A percentile compares a stretch with the other conserved stretches of the same genome.
These are phyloP conservation scores for Apiotrichum akiyoshidainum DNA, from an alignment of 1,284 basidiomycete species.

Conservation along the genomic window DNA sequence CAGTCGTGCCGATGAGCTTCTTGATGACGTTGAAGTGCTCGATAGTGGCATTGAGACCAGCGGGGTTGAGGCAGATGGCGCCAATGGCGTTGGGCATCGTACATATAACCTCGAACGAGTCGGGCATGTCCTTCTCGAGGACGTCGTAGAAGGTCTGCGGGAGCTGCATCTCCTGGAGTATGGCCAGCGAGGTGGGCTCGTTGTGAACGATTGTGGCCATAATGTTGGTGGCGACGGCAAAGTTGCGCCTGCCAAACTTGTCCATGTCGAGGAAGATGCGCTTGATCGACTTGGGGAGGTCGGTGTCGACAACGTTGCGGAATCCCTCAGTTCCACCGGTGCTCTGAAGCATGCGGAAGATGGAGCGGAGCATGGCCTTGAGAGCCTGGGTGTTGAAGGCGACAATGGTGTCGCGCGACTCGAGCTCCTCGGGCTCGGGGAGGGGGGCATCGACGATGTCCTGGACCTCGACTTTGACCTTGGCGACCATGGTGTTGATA, in stretches of 20 bases:
- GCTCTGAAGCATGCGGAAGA: conserved; percentile 94
- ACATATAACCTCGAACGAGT: conserved; percentile 85
- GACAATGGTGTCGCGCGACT: conserved; percentile 19
- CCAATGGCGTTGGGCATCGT: conserved; percentile 94
- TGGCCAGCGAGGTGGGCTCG: conserved; percentile 88
- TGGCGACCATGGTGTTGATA: conserved; percentile 75
- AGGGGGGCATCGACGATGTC: conserved; percentile 4
- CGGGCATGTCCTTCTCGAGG: conserved; percentile 79
- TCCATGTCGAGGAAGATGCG: conserved; percentile 77
- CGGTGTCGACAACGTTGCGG: conserved; percentile 88
- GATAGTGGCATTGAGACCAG: conserved; percentile 77
- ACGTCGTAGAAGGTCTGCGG: conserved; percentile 86
- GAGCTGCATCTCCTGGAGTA: conserved; percentile 87
- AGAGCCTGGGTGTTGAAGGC: conserved; percentile 53
- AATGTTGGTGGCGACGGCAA: conserved; percentile 73
- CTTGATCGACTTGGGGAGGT: conserved; percentile 80
- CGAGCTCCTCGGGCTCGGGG: conserved; percentile 12
- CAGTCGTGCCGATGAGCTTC: conserved; percentile 83
- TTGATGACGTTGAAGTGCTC: conserved; percentile 75
- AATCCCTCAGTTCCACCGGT: conserved; percentile 91
- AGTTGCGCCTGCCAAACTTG: conserved; percentile 72
- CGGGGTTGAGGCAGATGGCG: conserved; percentile 89
- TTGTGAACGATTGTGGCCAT: conserved; percentile 99
- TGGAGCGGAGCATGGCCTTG: conserved; percentile 86
- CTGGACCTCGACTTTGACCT: conserved; percentile 64